Base-by-base conservation (phyloP, 1,139 yeast genomes). In the Geotrichum fermentans region DNA sequence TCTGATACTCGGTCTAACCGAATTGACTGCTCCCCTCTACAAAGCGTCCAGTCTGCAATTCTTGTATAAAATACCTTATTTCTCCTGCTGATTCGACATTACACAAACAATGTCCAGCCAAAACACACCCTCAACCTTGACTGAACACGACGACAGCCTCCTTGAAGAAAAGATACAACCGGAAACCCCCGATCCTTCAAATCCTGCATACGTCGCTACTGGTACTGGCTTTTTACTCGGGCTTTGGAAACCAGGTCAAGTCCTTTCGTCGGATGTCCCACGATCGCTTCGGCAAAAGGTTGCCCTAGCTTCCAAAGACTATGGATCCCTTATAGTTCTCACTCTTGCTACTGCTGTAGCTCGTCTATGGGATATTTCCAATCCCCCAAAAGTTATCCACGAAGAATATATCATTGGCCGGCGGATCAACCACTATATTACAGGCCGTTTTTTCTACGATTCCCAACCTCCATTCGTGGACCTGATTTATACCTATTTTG, bases 391-490 rank as follows among this genome's bases (percentile, higher is more conserved):
- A 16, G 77, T 79, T 17, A 78, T 81, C 5, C 77, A 74, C 57
- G 84, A 79, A 59, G 89, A 83, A 60, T 71, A 72, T 6, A 78
- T 75, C 54, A 72, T 76, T 35, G 80, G 83, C 2, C 73, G 74
- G 2, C 73, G 74, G 58, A 73, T 84, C 52, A 73, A 74, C 52
- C 67, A 71, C 28, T 83, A 82, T 64, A 61, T 69, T 49, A 62
- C 63, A 5, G 82, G 83, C 2, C 68, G 68, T 42, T 80, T 78
- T 56, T 82, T 78, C 59, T 61, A 80, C 16, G 84, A 78, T 55
- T 71, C 74, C 2, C 78, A 81, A 49, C 89, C 90, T 0, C 89
- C 90, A 1, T 66, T 83, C 38, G 75, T 70, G 4, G 72, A 77
- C 40, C 58, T 83, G 52, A 50, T 79, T 1, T 80, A 73, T 58